These are phyloP conservation scores for Ophiostoma piceae DNA, from an alignment of 2,329 filamentous ascomycete species.

Conservation along the genomic window DNA sequence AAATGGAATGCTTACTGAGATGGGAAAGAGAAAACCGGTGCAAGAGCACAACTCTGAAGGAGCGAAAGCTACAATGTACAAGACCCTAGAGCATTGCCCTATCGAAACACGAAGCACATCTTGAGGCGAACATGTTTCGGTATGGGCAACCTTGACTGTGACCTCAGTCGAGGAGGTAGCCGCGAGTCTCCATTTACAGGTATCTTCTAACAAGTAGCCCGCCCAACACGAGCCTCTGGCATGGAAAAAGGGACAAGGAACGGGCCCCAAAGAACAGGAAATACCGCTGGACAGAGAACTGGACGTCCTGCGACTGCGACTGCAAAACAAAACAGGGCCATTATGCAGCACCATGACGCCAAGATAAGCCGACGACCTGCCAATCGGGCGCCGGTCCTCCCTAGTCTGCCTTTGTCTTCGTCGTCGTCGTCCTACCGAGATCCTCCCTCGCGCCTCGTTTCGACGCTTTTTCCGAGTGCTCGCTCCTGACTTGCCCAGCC, in stretches of 20 bases:
- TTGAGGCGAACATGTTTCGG: neutral
- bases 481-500: conserved; percentile 1
- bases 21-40: neutral
- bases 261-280: neutral
- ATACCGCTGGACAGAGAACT: neutral
- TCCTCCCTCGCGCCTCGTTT: conserved; percentile 11
- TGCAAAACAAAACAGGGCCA: neutral
- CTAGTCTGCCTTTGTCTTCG: neutral
- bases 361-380: conserved; percentile 11
- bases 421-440: neutral
- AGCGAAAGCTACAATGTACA: neutral
- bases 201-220: conserved; percentile 1
- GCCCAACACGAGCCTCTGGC: neutral
- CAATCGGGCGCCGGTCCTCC: neutral
- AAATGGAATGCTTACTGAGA: neutral
- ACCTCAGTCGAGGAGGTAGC: neutral
- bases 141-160: neutral
- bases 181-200: neutral
- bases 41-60: neutral
- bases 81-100: neutral
- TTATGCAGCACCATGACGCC: conserved; percentile 7
- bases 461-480: neutral
- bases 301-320: too few species aligned
- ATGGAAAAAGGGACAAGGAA: conserved; percentile 1
- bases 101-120: neutral